Evolutionary conservation across 108 stramenopile genomes (phyloP).

Genomic region (Nitzschia sp.): DNA sequence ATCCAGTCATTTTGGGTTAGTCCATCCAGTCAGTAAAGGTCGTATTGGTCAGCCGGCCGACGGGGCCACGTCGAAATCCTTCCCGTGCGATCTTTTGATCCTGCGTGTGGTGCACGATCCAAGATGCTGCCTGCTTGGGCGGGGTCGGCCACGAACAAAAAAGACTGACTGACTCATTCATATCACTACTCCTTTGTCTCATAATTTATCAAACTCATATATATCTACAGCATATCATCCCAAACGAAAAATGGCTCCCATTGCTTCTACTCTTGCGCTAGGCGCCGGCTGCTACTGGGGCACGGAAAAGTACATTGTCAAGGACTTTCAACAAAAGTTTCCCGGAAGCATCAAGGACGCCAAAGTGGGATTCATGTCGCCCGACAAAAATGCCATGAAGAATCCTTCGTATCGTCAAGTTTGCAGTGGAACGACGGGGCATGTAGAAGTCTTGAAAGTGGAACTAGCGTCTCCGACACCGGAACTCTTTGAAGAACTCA

Average conservation of each 20-base stretch:
- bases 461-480: conserved; percentile 38
- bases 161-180: too few species aligned
- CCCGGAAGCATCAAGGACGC: conserved; percentile 45
- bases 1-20: too few species aligned
- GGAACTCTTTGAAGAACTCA: conserved; percentile 62
- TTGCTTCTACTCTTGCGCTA: conserved; percentile 45
- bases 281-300: conserved; percentile 84
- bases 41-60: too few species aligned
- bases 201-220: neutral
- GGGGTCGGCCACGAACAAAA: too few species aligned
- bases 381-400: conserved; percentile 42
- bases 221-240: neutral
- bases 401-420: conserved; percentile 74
- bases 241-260: conserved; percentile 27
- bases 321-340: conserved; percentile 56
- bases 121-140: too few species aligned
- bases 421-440: conserved; percentile 63
- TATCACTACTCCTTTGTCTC: too few species aligned
- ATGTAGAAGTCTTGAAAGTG: conserved; percentile 73
- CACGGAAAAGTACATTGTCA: conserved; percentile 73
- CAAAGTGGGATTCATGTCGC: conserved; percentile 76
- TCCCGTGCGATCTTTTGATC: too few species aligned
- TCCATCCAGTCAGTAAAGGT: too few species aligned
- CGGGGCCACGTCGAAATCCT: too few species aligned
- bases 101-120: too few species aligned